phyloP scores from a whole-genome alignment of 805 yeast species.

The Scheffersomyces ergatensis region DNA sequence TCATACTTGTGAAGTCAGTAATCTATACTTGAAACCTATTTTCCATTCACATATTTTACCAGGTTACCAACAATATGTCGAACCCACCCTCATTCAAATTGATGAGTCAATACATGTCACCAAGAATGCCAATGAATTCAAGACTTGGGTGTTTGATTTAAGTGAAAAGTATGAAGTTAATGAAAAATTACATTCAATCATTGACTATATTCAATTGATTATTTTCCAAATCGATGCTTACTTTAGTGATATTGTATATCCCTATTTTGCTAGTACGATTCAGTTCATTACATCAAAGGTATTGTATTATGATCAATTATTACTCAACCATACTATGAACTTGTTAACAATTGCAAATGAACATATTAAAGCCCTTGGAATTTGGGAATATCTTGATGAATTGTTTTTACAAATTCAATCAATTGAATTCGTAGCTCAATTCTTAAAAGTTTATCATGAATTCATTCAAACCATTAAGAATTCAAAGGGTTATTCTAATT shows the following conservation, averaged over 20 bases:
- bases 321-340: background rate
- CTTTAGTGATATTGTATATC: background rate
- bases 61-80: conserved; percentile 1
- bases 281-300: background rate
- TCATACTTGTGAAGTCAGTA: conserved; percentile 6
- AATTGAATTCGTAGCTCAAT: conserved; percentile 1
- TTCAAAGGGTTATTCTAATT: conserved; percentile 9
- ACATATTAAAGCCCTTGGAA: background rate
- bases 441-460: conserved; percentile 2
- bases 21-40: conserved; percentile 5
- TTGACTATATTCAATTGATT: background rate
- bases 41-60: conserved; percentile 3
- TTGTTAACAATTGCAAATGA: background rate
- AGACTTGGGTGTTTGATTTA: background rate
- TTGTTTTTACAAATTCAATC: conserved; percentile 1
- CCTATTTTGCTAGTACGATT: background rate
- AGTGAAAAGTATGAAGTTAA: conserved; percentile 1
- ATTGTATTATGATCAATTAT: background rate
- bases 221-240: background rate
- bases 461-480: conserved; percentile 3
- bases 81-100: background rate
- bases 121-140: background rate
- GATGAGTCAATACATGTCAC: background rate
- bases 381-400: background rate
- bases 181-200: conserved; percentile 1